Evolutionary conservation across 2,329 filamentous ascomycete genomes (phyloP).

Genomic region (Chaetomiaceae sp.): DNA sequence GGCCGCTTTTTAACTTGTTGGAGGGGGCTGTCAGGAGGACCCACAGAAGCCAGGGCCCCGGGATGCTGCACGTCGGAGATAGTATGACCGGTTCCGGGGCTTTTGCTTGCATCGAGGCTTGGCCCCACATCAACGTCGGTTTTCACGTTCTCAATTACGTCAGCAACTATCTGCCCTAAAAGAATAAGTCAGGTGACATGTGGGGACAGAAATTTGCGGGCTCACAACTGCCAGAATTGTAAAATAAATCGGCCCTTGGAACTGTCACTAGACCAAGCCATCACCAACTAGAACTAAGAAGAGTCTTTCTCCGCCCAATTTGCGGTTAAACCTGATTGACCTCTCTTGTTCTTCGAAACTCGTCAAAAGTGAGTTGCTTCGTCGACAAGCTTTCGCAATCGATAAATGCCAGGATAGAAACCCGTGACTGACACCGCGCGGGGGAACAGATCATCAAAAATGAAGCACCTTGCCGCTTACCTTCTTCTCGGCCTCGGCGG

Average conservation of each 20-base stretch:
- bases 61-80: neutral
- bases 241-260: conserved; percentile 26
- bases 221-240: conserved; percentile 27
- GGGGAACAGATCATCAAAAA: conserved; percentile 55
- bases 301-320: conserved; percentile 96
- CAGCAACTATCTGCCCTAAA: conserved; percentile 26
- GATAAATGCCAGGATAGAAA: neutral
- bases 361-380: conserved; percentile 20
- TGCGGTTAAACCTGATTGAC: conserved; percentile 99
- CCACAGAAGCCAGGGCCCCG: conserved; percentile 2
- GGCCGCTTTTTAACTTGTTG: conserved; percentile 21
- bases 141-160: conserved; percentile 13
- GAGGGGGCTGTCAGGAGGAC: conserved; percentile 13
- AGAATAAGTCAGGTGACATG: conserved; percentile 23
- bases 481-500: conserved; percentile 93
- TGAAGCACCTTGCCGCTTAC: conserved; percentile 99
- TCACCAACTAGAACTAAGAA: conserved; percentile 72
- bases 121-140: neutral
- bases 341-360: conserved; percentile 69
- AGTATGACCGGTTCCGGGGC: conserved; percentile 15
- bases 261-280: conserved; percentile 30
- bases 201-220: conserved; percentile 23
- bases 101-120: neutral
- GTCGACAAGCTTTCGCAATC: neutral
- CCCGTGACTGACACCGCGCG: neutral